phyloP scores from a whole-genome alignment of 257 asterid species.

The Solanum infundibuliforme region DNA sequence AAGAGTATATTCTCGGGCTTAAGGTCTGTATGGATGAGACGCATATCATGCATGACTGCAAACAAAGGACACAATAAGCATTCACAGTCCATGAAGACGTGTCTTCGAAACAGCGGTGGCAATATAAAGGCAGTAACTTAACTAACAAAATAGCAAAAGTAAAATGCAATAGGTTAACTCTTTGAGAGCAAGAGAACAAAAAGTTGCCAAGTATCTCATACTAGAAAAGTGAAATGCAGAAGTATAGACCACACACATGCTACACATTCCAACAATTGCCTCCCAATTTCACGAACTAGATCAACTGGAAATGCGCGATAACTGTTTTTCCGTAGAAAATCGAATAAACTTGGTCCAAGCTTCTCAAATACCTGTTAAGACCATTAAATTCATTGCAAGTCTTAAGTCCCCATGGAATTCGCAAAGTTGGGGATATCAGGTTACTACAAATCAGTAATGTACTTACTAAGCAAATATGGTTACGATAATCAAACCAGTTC shows the following conservation, averaged over 20 bases:
- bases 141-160: background rate
- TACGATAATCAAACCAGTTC: slow-evolving; percentile 59
- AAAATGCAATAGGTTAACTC: background rate
- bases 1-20: slow-evolving; percentile 50
- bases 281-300: slow-evolving; percentile 53
- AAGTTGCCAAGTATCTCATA: slow-evolving; percentile 3
- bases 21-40: slow-evolving; percentile 43
- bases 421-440: slow-evolving; percentile 17
- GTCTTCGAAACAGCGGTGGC: background rate
- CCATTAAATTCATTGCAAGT: slow-evolving; percentile 28
- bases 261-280: slow-evolving; percentile 53
- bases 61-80: slow-evolving; percentile 1
- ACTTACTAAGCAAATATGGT: slow-evolving; percentile 55
- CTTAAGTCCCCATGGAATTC: slow-evolving; percentile 26
- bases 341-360: slow-evolving; percentile 60
- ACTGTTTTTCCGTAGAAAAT: slow-evolving; percentile 47
- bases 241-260: slow-evolving; percentile 36
- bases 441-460: slow-evolving; percentile 18
- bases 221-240: slow-evolving; percentile 1
- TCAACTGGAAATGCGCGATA: slow-evolving; percentile 51
- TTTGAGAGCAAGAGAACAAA: background rate
- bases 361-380: slow-evolving; percentile 53
- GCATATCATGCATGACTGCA: slow-evolving; percentile 46
- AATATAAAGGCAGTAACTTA: background rate
- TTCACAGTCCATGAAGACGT: background rate